Conservation (phyloP, 805 yeast species). For the Pichia exigua region DNA sequence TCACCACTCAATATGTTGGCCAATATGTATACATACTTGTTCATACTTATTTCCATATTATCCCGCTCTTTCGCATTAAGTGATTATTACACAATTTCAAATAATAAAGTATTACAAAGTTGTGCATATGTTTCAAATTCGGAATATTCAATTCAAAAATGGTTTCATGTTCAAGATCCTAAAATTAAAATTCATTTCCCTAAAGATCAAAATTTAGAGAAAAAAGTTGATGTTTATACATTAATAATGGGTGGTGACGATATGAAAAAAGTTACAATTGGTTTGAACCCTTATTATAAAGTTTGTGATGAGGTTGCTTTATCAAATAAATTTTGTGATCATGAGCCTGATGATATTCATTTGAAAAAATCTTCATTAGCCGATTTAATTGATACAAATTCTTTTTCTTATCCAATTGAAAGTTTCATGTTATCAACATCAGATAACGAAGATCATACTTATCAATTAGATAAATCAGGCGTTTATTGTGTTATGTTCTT, state of each 20-base stretch:
- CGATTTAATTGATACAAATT: constrained; percentile 15
- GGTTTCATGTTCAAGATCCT: neutral
- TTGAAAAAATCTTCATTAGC: constrained; percentile 10
- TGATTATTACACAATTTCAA: constrained; percentile 18
- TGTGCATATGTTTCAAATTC: constrained; percentile 27
- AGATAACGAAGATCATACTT: constrained; percentile 7
- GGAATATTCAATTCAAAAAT: constrained; percentile 7
- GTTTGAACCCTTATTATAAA: constrained; percentile 19
- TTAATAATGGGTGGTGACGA: constrained; percentile 21
- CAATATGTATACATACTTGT: neutral
- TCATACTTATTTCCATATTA: neutral
- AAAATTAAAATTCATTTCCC: constrained; percentile 16
- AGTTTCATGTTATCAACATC: constrained; percentile 11
- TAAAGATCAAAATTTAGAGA: neutral
- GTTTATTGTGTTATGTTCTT: constrained; percentile 24
- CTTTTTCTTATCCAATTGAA: constrained; percentile 14
- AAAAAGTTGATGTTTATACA: constrained; percentile 14
- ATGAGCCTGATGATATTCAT: constrained; percentile 12
- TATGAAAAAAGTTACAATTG: constrained; percentile 19
- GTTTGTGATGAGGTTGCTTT: constrained; percentile 27
- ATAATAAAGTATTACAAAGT: constrained; percentile 20
- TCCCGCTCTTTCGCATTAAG: constrained; percentile 12
- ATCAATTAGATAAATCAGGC: constrained; percentile 15
- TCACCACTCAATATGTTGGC: neutral
- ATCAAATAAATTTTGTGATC: constrained; percentile 18